Conservation (phyloP, 495 filamentous ascomycete genomes). For the Podospora australis region DNA sequence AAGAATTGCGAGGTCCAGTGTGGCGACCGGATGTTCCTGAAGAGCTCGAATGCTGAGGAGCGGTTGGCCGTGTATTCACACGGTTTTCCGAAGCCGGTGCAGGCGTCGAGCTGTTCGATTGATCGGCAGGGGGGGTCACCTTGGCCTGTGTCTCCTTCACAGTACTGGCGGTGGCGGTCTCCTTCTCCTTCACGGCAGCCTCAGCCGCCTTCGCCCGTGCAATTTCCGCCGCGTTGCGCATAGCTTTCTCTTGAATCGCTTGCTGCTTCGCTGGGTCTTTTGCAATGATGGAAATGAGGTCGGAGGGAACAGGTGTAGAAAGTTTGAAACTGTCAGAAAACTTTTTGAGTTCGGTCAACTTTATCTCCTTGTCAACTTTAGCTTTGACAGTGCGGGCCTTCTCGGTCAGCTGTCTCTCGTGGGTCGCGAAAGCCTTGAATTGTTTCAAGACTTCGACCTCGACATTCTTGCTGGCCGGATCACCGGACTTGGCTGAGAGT, state of each 20-base stretch:
- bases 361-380: slow-evolving; percentile 79
- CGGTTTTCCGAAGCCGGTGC: slow-evolving; percentile 25
- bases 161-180: slow-evolving; percentile 15
- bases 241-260: slow-evolving; percentile 81
- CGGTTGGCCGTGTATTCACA: slow-evolving; percentile 20
- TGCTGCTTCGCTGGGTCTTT: slow-evolving; percentile 92
- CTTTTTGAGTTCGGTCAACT: slow-evolving; percentile 88
- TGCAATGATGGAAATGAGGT: slow-evolving; percentile 89
- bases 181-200: slow-evolving; percentile 36
- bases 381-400: slow-evolving; percentile 66
- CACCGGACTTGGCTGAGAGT: slow-evolving; percentile 34
- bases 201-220: slow-evolving; percentile 34
- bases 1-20: slow-evolving; percentile 22
- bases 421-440: slow-evolving; percentile 72
- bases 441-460: slow-evolving; percentile 69
- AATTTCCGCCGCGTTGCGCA: slow-evolving; percentile 58
- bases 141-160: slow-evolving; percentile 31
- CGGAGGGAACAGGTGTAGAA: slow-evolving; percentile 79
- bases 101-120: slow-evolving; percentile 12
- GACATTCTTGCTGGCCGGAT: slow-evolving; percentile 63
- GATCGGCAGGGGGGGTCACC: slow-evolving; percentile 19
- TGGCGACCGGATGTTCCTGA: slow-evolving; percentile 32
- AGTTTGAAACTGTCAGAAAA: slow-evolving; percentile 94
- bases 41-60: slow-evolving; percentile 27
- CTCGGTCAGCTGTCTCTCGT: slow-evolving; percentile 53